phyloP scores from a whole-genome alignment of 78 protist species.

The Capsaspora owczarzaki region DNA sequence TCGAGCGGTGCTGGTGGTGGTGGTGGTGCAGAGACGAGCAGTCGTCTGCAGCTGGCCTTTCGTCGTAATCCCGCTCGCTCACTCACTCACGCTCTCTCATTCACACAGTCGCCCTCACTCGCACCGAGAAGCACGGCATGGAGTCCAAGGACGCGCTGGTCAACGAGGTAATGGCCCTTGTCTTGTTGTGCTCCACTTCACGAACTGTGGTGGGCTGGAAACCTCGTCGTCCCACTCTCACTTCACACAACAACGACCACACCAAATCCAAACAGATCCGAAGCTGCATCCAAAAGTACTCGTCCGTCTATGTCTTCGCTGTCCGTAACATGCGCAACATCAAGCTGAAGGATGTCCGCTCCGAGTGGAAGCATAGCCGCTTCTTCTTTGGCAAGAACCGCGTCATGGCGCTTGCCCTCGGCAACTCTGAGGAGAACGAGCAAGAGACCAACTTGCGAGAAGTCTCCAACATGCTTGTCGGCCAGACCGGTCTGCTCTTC shows the following conservation, averaged over 20 bases:
- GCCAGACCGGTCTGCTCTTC: slow-evolving; percentile 74
- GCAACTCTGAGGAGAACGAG: slow-evolving; percentile 50
- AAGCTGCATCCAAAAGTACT: slow-evolving; percentile 37
- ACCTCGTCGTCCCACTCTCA: too few relatives aligned
- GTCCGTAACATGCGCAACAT: slow-evolving; percentile 62
- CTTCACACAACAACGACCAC: too few relatives aligned
- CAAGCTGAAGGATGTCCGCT: slow-evolving; percentile 55
- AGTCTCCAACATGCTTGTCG: slow-evolving; percentile 32
- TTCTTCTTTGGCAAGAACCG: slow-evolving; percentile 82
- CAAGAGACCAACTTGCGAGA: slow-evolving; percentile 26
- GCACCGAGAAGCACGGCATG: slow-evolving; percentile 28
- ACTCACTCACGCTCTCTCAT: background rate
- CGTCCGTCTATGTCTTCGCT: slow-evolving; percentile 36
- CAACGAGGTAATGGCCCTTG: slow-evolving; percentile 1
- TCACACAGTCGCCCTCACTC: slow-evolving; percentile 29
- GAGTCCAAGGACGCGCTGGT: slow-evolving; percentile 40
- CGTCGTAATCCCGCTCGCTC: too few relatives aligned
- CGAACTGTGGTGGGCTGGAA: background rate
- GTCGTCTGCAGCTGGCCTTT: too few relatives aligned
- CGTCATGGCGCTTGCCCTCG: slow-evolving; percentile 71
- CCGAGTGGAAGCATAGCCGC: background rate
- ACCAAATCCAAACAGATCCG: slow-evolving; percentile 12
- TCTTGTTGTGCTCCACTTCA: background rate
- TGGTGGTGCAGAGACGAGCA: too few relatives aligned
- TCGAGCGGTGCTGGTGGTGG: too few relatives aligned